phyloP scores from a whole-genome alignment of 805 yeast species.

The Spathaspora gorwiae region DNA sequence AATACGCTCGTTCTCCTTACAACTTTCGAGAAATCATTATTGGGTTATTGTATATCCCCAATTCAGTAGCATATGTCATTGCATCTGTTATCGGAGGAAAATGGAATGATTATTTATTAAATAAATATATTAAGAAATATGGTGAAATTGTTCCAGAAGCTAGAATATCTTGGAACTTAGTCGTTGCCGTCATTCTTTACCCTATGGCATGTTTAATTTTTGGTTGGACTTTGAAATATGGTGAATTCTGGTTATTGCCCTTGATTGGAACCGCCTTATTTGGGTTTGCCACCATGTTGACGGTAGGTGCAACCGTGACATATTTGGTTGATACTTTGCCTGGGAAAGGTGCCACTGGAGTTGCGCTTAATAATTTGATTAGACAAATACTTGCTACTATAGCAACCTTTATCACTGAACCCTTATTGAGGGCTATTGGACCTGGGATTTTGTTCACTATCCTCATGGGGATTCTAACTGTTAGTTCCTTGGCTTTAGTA shows the following conservation, averaged over 20 bases:
- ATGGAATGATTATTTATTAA: conserved; percentile 66
- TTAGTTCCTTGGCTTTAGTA: conserved; percentile 38
- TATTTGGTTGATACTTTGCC: conserved; percentile 82
- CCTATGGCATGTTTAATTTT: conserved; percentile 67
- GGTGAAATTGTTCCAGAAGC: conserved; percentile 74
- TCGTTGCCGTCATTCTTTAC: conserved; percentile 55
- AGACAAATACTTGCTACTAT: conserved; percentile 71
- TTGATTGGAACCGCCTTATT: conserved; percentile 75
- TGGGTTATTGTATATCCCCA: conserved; percentile 79
- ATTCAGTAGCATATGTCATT: conserved; percentile 68
- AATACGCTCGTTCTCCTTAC: conserved; percentile 63
- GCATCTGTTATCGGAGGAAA: conserved; percentile 80
- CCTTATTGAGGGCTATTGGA: conserved; percentile 62
- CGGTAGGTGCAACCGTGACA: conserved; percentile 76
- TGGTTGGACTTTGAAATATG: conserved; percentile 75
- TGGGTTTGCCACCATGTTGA: conserved; percentile 81
- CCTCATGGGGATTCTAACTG: conserved; percentile 52
- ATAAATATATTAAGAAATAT: conserved; percentile 46
- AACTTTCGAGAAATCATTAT: conserved; percentile 59
- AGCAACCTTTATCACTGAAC: conserved; percentile 73
- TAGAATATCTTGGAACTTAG: conserved; percentile 69
- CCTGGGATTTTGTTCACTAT: conserved; percentile 68
- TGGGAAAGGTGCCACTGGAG: conserved; percentile 85
- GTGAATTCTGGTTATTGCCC: conserved; percentile 73
- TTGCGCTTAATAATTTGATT: conserved; percentile 73